Conservation (phyloP, 495 filamentous ascomycete species). For the Chaetomium fimeti region DNA sequence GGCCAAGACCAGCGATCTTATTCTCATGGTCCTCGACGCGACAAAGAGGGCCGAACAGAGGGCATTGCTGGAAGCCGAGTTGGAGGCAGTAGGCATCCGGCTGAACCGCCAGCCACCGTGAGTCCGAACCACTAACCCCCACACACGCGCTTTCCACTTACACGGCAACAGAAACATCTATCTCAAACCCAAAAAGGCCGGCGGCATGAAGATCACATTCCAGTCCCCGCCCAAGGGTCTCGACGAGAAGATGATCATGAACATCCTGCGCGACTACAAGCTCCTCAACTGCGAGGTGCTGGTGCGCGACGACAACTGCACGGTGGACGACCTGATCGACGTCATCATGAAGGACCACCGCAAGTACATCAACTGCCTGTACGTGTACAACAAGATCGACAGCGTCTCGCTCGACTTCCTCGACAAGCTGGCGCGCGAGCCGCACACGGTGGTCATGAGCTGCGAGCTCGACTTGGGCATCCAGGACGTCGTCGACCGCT, state of each 20-base stretch:
- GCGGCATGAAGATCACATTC: constrained; percentile 98
- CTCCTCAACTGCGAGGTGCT: constrained; percentile 97
- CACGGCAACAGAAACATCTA: constrained; percentile 78
- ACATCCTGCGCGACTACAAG: constrained; percentile 97
- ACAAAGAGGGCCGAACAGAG: constrained; percentile 96
- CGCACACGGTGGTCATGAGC: constrained; percentile 93
- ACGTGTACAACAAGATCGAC: constrained; percentile 99
- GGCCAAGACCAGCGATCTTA: constrained; percentile 97
- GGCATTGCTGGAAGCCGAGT: constrained; percentile 81
- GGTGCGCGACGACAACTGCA: constrained; percentile 90
- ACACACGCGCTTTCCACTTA: constrained; percentile 6
- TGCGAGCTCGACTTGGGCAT: constrained; percentile 98
- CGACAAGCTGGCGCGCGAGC: constrained; percentile 86
- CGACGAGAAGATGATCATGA: constrained; percentile 96
- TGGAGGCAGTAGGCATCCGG: constrained; percentile 95
- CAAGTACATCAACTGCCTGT: constrained; percentile 94
- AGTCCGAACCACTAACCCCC: constrained; percentile 30
- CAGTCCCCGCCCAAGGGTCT: constrained; percentile 80
- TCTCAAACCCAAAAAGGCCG: constrained; percentile 94
- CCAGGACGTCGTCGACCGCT: constrained; percentile 88
- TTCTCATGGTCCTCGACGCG: constrained; percentile 96
- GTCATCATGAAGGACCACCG: constrained; percentile 97
- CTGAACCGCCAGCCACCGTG: constrained; percentile 91
- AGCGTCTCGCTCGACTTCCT: constrained; percentile 90
- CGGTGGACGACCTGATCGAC: constrained; percentile 98